Percentiles rank a stretch among this genome's conserved stretches.
These are phyloP conservation scores for Macaranga tanarius DNA, from an alignment of 441 rosid species.

Conservation along the genomic window DNA sequence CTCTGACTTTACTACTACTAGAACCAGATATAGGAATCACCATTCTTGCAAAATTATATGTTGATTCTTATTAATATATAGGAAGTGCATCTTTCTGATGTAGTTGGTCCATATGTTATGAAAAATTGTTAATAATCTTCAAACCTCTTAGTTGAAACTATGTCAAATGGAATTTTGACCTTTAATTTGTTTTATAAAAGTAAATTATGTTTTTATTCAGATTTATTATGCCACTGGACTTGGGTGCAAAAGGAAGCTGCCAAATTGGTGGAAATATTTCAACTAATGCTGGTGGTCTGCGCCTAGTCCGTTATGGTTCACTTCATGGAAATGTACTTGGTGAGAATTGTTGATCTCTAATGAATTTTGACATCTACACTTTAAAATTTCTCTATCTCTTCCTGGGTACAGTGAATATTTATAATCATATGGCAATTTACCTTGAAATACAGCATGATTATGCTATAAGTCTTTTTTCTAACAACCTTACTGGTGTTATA, in stretches of 20 bases:
- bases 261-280: constrained; percentile 99
- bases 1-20: background rate
- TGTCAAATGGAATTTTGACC: constrained; percentile 12
- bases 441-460: background rate
- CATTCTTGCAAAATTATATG: background rate
- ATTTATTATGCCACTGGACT: constrained; percentile 98
- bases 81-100: constrained; percentile 1
- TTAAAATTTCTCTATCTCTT: constrained; percentile 13
- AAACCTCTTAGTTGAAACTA: background rate
- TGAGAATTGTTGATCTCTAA: constrained; percentile 29
- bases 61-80: background rate
- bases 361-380: constrained; percentile 7
- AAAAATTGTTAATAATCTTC: background rate
- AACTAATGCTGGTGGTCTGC: constrained; percentile 98
- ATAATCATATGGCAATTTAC: background rate
- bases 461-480: background rate
- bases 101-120: background rate
- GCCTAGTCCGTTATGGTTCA: constrained; percentile 93
- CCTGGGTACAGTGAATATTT: background rate
- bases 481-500: background rate
- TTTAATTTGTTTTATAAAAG: constrained; percentile 29
- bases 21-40: background rate
- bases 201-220: constrained; percentile 60
- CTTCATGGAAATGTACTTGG: constrained; percentile 86
- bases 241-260: constrained; percentile 99